Evolutionary conservation across 1,284 basidiomycete species (phyloP), one percentile per base, ranked within the genome.

Genomic region (Laetiporus sulphureus): DNA sequence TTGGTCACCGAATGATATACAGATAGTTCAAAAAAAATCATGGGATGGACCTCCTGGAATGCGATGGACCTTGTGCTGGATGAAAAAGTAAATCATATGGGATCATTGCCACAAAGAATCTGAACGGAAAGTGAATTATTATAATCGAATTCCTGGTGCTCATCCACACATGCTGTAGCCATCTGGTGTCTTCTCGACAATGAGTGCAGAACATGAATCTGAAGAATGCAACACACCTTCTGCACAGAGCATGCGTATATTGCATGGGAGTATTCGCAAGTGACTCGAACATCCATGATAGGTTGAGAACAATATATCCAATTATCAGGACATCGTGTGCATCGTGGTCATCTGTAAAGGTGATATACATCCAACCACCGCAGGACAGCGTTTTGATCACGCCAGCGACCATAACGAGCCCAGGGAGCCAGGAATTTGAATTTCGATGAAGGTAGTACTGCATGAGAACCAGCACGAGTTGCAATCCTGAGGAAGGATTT

Each of bases 311-410:
- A 46, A 92, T 83, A 57, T 90, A 93, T 41, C 74, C 59, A 48
- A 93, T 84, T 93, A 97, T 96, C 58, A 84, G 79, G 18, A 93
- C 67, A 62, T 96, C 92, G 63, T 97, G 92, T 13, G 75, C 69
- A 55, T 88, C 82, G 52, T 87, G 85, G 59, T 87, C 74, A 55
- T 92, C 89, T 27, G 64, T 77, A 3, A 83, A 86, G 0, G 93
- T 95, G 54, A 96, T 81, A 56, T 84, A 96, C 34, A 95, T 88
- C 91, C 91, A 97, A 20, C 91, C 91, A 20, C 86, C 91, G 52
- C 92, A 96, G 4, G 79, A 75, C 16, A 96, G 61, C 0, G 92
- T 94, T 47, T 92, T 72, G 20, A 88, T 58, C 13, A 91, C 50
- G 0, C 92, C 91, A 22, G 72, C 68, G 10, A 78, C 51, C 24